Conservation (phyloP, 148 eudicot species). For the Cornus kousa region DNA sequence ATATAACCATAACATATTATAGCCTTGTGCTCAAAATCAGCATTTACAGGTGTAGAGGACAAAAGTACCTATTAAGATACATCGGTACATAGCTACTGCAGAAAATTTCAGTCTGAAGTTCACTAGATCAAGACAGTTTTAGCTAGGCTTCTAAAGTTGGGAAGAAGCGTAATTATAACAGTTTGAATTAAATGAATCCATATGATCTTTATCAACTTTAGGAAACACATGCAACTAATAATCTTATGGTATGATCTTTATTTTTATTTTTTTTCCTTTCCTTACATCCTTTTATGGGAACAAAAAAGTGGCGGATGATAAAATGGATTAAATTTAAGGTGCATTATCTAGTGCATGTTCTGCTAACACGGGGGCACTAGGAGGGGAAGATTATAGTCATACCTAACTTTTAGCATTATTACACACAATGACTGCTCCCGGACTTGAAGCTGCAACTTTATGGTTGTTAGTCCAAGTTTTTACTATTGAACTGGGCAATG, state of each 20-base stretch:
- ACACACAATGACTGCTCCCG: too few relatives aligned
- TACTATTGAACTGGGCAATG: too few relatives aligned
- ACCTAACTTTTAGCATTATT: too few relatives aligned
- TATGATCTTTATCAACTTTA: neutral
- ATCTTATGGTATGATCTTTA: too few relatives aligned
- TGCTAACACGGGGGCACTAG: too few relatives aligned
- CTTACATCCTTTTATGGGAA: neutral
- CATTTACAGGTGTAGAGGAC: neutral
- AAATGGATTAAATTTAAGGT: neutral
- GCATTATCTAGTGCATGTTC: too few relatives aligned
- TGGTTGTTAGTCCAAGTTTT: too few relatives aligned
- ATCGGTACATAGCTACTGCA: conserved; percentile 1
- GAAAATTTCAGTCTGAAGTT: neutral
- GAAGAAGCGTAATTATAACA: neutral
- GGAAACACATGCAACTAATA: neutral
- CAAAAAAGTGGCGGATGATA: neutral
- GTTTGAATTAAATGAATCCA: neutral
- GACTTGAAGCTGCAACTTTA: too few relatives aligned
- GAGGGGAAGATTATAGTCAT: too few relatives aligned
- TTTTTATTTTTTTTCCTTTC: too few relatives aligned
- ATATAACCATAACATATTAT: neutral
- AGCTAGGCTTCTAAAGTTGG: neutral
- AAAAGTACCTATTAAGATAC: conserved; percentile 4
- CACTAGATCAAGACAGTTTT: neutral
- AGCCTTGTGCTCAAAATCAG: neutral